These are phyloP conservation scores for Allomyces javanicus DNA, from an alignment of 192 early-diverging fungal genomes.

Conservation along the genomic window DNA sequence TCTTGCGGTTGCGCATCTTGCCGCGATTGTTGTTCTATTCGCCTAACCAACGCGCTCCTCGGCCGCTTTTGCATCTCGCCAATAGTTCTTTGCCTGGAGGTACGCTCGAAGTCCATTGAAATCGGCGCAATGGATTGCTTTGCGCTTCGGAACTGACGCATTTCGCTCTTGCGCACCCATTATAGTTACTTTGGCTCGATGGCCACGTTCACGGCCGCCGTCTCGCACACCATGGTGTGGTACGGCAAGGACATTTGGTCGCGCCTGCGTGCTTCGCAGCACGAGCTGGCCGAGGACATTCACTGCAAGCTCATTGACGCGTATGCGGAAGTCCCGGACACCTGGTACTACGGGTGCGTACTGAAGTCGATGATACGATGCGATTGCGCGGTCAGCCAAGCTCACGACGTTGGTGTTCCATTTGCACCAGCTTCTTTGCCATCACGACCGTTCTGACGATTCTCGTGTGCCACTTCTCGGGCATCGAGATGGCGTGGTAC, in stretches of 20 bases:
- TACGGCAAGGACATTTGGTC: conserved; percentile 32
- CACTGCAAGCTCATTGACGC: conserved; percentile 48
- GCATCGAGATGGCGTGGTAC: conserved; percentile 50
- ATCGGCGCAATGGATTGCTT: too few species aligned
- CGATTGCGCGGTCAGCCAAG: too few species aligned
- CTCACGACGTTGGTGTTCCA: too few species aligned
- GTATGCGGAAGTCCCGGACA: conserved; percentile 50
- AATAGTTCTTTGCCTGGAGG: too few species aligned
- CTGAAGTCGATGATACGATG: too few species aligned
- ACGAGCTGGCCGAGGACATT: conserved; percentile 30
- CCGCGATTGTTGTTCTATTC: too few species aligned
- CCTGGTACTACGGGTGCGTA: conserved; percentile 22
- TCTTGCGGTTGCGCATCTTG: background rate
- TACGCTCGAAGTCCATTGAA: too few species aligned
- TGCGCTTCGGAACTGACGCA: too few species aligned
- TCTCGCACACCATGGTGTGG: conserved; percentile 42
- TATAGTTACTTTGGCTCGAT: conserved; percentile 26
- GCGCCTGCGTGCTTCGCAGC: conserved; percentile 20
- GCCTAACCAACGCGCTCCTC: too few species aligned
- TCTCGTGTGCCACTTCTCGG: conserved; percentile 24
- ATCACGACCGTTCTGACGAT: conserved; percentile 21
- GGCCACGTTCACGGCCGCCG: conserved; percentile 26
- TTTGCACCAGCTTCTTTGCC: conserved; percentile 13
- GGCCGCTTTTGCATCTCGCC: too few species aligned
- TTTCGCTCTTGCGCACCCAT: too few species aligned